Base-by-base conservation (phyloP, 306 rosid species). In the Malus sylvestris region DNA sequence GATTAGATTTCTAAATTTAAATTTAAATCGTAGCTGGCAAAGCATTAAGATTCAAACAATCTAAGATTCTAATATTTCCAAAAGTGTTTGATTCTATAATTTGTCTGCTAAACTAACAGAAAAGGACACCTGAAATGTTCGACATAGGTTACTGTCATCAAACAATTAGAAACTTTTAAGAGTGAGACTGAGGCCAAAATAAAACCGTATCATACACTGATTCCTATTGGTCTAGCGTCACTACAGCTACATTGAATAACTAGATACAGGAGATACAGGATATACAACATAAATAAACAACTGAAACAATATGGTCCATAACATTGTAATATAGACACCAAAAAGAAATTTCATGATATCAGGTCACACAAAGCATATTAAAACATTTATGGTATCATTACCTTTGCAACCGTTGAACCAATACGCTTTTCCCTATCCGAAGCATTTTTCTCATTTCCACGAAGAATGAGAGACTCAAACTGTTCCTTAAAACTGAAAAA, bases 401-500 rank as follows among this genome's bases (percentile, higher is more conserved):
- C 98, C 92, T 90, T 86, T 67, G 98, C 98, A 81, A 74, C 87
- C 42, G 84, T 76, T 30, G 98, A 94, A 70, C 96, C 94, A 73
- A 77, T 40, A 60, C 87, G 87, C 79, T 84, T 89, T 16, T 90
- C 90, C 84, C 97, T 85, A 58, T 90, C 94, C 58, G 93, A 73
- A 77, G 98, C 97, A 63, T 83, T 80, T 79, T 90, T 94, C 40
- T 94, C 97, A 86, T 84, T 91, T 83, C 98, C 98, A 76, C 91
- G 93, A 71, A 89, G 93, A 83, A 94, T 94, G 52, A 90, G 85
- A 27, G 65, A 19, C 83, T 94, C 98, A 40, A 80, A 94, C 70
- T 30, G 83, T 53, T 84, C 92, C 85, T 89, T 94, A 71, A 94
- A 94, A 93, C 98, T 94, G 93, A 76, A 62, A 78, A 73, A 2